These are phyloP conservation scores for Coemansia sp. DNA, from an alignment of 192 early-diverging fungal genomes.

Conservation along the genomic window DNA sequence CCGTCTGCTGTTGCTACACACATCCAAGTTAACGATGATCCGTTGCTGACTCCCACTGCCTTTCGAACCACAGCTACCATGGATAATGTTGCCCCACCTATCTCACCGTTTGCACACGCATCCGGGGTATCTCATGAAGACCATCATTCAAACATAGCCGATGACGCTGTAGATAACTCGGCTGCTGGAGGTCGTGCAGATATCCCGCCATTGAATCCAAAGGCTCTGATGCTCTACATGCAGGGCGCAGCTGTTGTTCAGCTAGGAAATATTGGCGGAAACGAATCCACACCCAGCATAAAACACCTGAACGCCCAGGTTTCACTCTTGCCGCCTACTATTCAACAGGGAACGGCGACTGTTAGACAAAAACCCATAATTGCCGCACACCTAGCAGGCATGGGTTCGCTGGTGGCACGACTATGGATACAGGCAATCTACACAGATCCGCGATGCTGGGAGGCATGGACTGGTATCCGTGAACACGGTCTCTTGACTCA, in stretches of 20 bases:
- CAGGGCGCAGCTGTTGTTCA: constrained; percentile 47
- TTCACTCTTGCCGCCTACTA: background rate
- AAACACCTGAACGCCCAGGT: constrained; percentile 10
- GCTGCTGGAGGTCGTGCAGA: background rate
- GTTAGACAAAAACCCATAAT: background rate
- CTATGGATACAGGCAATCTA: constrained; percentile 30
- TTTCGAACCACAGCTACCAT: no score
- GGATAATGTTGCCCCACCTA: no score
- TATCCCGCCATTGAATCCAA: constrained; percentile 21
- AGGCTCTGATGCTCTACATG: constrained; percentile 47
- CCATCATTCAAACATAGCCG: no score
- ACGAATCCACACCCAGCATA: constrained; percentile 35
- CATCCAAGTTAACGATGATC: no score
- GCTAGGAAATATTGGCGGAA: constrained; percentile 39
- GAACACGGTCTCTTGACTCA: constrained; percentile 39
- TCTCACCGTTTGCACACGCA: no score
- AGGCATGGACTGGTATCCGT: constrained; percentile 49
- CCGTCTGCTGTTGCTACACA: no score
- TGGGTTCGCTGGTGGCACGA: constrained; percentile 28
- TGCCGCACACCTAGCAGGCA: constrained; percentile 14
- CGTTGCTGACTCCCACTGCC: no score
- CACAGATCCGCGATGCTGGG: constrained; percentile 47
- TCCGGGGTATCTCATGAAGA: no score
- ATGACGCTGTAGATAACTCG: background rate
- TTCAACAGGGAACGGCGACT: background rate